Percentiles rank a stretch among this genome's conserved stretches.
phyloP scores from a whole-genome alignment of 768 basidiomycete species.

The Serendipita indica region DNA sequence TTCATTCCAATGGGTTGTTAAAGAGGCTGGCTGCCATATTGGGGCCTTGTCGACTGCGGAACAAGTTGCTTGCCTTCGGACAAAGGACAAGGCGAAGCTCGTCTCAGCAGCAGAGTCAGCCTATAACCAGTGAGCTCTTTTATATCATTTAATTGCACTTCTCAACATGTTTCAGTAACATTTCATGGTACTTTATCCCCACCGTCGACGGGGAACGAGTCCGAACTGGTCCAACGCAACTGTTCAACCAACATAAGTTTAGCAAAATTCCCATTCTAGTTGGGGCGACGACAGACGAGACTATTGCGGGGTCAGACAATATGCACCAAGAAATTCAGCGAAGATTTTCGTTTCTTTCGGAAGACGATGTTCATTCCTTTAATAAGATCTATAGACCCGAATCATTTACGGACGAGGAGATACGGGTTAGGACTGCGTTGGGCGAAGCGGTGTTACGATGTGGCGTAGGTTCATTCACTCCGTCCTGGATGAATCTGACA shows the following conservation, averaged over 20 bases:
- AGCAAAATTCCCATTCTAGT: conserved; percentile 41
- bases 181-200: conserved; percentile 36
- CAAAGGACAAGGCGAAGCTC: neutral
- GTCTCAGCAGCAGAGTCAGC: neutral
- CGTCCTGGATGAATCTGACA: neutral
- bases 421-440: neutral
- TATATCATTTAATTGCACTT: neutral
- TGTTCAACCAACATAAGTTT: conserved; percentile 32
- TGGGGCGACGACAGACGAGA: conserved; percentile 48
- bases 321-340: conserved; percentile 26
- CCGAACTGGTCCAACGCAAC: conserved; percentile 34
- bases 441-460: conserved; percentile 39
- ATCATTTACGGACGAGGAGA: neutral
- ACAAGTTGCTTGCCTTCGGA: conserved; percentile 31
- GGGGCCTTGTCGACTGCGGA: conserved; percentile 21
- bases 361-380: conserved; percentile 8
- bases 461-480: conserved; percentile 30
- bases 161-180: conserved; percentile 20
- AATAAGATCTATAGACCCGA: neutral
- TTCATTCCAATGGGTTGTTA: conserved; percentile 37
- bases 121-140: neutral
- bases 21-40: conserved; percentile 34
- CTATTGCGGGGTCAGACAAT: conserved; percentile 30
- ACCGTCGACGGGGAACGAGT: conserved; percentile 41
- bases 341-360: conserved; percentile 34